Percentiles rank a stretch among this genome's conserved stretches.
Conservation (phyloP, 2,329 filamentous ascomycete genomes). For the Pseudogymnoascus sp. region DNA sequence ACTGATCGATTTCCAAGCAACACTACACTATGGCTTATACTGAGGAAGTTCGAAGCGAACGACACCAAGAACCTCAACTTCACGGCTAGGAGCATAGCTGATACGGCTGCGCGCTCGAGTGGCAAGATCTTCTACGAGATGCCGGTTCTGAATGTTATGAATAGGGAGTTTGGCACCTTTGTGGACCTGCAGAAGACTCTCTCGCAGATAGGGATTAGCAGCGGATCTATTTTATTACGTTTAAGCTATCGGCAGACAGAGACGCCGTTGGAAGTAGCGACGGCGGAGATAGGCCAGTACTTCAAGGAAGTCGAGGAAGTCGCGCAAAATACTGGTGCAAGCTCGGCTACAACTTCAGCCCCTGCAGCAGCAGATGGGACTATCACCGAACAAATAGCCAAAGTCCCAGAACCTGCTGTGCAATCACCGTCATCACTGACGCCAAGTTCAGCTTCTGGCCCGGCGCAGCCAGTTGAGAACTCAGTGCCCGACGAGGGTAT, state of each 20-base stretch:
- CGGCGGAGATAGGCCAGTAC: slow-evolving; percentile 70
- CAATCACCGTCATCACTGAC: slow-evolving; percentile 10
- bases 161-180: slow-evolving; percentile 68
- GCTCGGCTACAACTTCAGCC: slow-evolving; percentile 8
- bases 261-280: slow-evolving; percentile 75
- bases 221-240: slow-evolving; percentile 71
- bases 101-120: slow-evolving; percentile 46
- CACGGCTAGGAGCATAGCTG: slow-evolving; percentile 72
- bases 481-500: slow-evolving; percentile 14
- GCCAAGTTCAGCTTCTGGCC: slow-evolving; percentile 3
- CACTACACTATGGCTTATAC: slow-evolving; percentile 78
- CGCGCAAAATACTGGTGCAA: neutral
- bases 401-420: neutral
- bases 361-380: slow-evolving; percentile 13
- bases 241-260: slow-evolving; percentile 70
- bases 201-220: slow-evolving; percentile 78
- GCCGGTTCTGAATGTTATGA: slow-evolving; percentile 77
- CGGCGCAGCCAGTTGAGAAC: slow-evolving; percentile 12
- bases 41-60: slow-evolving; percentile 82
- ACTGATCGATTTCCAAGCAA: slow-evolving; percentile 83
- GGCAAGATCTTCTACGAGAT: slow-evolving; percentile 84
- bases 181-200: slow-evolving; percentile 82
- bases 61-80: slow-evolving; percentile 63
- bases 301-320: slow-evolving; percentile 42
- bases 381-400: slow-evolving; percentile 14